Base-by-base conservation (phyloP, 805 yeast genomes). In the Zygosaccharomyces bailii region DNA sequence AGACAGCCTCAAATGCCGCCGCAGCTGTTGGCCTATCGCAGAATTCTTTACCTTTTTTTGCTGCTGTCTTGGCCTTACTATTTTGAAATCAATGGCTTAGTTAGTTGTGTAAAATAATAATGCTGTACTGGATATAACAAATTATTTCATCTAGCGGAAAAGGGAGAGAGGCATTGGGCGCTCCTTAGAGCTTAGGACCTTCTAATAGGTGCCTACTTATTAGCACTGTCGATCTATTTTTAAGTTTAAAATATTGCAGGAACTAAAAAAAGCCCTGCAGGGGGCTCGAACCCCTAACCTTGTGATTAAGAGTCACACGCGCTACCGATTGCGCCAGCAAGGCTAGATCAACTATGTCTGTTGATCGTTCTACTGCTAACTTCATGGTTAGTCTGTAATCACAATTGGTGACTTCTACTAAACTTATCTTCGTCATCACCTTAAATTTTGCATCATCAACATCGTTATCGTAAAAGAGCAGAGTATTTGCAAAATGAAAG, bases 401-500 rank as follows among this genome's bases (percentile, higher is more conserved):
- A n/a, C n/a, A n/a, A n/a, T n/a, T n/a, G n/a, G n/a, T n/a, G n/a
- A n/a, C n/a, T n/a, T n/a, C n/a, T n/a, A n/a, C n/a, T n/a, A n/a
- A n/a, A n/a, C n/a, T n/a, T n/a, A n/a, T n/a, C n/a, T n/a, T n/a
- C n/a, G n/a, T 25, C 10, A 21, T 13, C 13, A 7, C 32, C 8
- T 13, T 14, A 10, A 30, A 25, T 37, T 21, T 25, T 10, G 23
- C 10, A 29, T 25, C 32, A 16, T 9, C 31, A 25, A 9, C 14
- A 10, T n/a, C n/a, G n/a, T n/a, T n/a, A n/a, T n/a, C n/a, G n/a
- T n/a, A n/a, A n/a, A n/a, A n/a, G n/a, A n/a, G n/a, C 4, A 14
- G 17, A 13, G 4, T 23, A 3, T 10, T 25, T 5, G 32, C 13
- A 27, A 8, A 11, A 72, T 72, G 76, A 66, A 71, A 61, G 67